phyloP scores from a whole-genome alignment of 768 basidiomycete species.

The Lentinus tigrinus region DNA sequence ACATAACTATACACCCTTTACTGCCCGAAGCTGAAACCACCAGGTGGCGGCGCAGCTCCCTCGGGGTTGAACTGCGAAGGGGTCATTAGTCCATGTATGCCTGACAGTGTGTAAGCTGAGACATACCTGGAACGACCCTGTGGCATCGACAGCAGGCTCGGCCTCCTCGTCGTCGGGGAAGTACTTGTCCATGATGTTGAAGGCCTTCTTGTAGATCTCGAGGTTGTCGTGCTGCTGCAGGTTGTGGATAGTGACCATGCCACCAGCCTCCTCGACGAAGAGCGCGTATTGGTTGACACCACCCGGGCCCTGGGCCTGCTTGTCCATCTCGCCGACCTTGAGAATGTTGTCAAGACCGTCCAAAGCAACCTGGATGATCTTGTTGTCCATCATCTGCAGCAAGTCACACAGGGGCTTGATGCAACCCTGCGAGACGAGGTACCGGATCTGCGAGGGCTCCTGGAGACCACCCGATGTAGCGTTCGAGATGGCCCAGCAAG shows the following conservation, averaged over 20 bases:
- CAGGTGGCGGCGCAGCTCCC: constrained; percentile 86
- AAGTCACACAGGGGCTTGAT: constrained; percentile 98
- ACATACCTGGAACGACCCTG: constrained; percentile 74
- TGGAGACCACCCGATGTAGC: constrained; percentile 97
- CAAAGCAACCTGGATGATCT: constrained; percentile 97
- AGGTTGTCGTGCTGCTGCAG: constrained; percentile 99
- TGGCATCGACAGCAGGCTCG: constrained; percentile 75
- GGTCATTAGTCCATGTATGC: not conserved
- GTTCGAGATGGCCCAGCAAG: constrained; percentile 99
- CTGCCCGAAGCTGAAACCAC: constrained; percentile 93
- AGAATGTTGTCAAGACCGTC: constrained; percentile 98
- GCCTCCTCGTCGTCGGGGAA: constrained; percentile 97
- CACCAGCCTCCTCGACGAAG: constrained; percentile 96
- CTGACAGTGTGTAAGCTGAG: not conserved
- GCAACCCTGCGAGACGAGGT: constrained; percentile 96
- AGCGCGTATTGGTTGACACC: constrained; percentile 90
- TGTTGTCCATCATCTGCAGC: constrained; percentile 98
- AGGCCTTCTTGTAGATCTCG: constrained; percentile 99
- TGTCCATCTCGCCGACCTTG: constrained; percentile 96
- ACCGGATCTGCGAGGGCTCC: constrained; percentile 95
- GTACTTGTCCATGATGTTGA: constrained; percentile 97
- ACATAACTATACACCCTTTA: constrained; percentile 34
- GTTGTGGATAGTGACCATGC: constrained; percentile 98
- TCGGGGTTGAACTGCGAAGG: constrained; percentile 72
- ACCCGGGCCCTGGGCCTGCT: constrained; percentile 74